A percentile compares a stretch with the other conserved stretches of the same genome.
Evolutionary conservation across 2,329 filamentous ascomycete genomes (phyloP).

Genomic region (Talaromyces amestolkiae): DNA sequence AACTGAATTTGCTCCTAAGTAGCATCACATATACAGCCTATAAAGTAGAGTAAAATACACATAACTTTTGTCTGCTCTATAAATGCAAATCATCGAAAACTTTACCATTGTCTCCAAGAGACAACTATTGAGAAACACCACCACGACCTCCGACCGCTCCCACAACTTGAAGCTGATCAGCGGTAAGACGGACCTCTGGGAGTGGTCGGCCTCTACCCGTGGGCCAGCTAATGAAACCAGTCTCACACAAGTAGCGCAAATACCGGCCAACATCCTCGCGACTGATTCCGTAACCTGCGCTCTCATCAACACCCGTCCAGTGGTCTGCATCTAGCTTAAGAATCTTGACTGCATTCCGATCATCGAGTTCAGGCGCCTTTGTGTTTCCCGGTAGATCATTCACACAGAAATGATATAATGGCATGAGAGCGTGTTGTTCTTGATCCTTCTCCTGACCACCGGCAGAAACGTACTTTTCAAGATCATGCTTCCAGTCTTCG

Average conservation of each 20-base stretch:
- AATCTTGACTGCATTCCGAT: conserved; percentile 64
- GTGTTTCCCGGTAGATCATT: conserved; percentile 68
- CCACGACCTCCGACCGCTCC: conserved; percentile 20
- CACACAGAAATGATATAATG: conserved; percentile 71
- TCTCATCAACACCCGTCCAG: conserved; percentile 59
- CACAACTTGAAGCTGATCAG: conserved; percentile 18
- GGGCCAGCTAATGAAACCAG: conserved; percentile 56
- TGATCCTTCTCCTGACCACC: conserved; percentile 50
- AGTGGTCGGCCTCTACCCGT: conserved; percentile 17
- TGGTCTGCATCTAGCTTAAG: conserved; percentile 59
- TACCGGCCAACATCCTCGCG: conserved; percentile 63
- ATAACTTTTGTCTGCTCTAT: conserved; percentile 9
- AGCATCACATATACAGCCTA: not conserved
- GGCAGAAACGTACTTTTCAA: conserved; percentile 66
- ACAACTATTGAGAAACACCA: conserved; percentile 11
- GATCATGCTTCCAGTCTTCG: conserved; percentile 63
- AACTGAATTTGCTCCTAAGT: not conserved
- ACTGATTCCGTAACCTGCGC: conserved; percentile 56
- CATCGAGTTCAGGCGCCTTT: conserved; percentile 71
- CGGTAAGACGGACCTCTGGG: conserved; percentile 13
- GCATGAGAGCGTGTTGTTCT: conserved; percentile 70
- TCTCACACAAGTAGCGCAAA: conserved; percentile 60
- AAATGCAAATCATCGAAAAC: conserved; percentile 5
- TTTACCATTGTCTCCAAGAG: not conserved
- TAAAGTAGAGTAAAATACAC: conserved; percentile 5